phyloP scores from a whole-genome alignment of 768 basidiomycete species.

The Phlebiopsis gigantea region DNA sequence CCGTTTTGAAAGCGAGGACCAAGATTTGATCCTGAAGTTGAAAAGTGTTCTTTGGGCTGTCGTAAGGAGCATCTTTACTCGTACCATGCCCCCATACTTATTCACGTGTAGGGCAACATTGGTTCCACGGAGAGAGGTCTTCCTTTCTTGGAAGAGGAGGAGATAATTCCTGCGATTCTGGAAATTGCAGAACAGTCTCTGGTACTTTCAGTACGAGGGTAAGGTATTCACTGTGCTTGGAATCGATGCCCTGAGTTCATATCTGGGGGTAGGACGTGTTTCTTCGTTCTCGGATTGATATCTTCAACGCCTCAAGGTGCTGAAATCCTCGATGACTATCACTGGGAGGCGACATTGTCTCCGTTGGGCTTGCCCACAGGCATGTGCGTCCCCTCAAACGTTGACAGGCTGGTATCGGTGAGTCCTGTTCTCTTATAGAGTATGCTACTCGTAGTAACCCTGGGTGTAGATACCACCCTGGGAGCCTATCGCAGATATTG shows the following conservation, averaged over 20 bases:
- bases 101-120: conserved; percentile 74
- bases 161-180: conserved; percentile 84
- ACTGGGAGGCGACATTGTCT: conserved; percentile 89
- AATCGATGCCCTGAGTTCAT: neutral
- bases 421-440: conserved; percentile 20
- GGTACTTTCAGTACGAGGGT: conserved; percentile 93
- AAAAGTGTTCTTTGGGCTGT: conserved; percentile 98
- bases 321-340: conserved; percentile 87
- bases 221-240: conserved; percentile 20
- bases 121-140: conserved; percentile 87
- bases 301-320: conserved; percentile 90
- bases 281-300: conserved; percentile 90
- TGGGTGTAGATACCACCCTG: conserved; percentile 63
- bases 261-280: conserved; percentile 79
- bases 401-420: conserved; percentile 77
- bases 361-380: conserved; percentile 86
- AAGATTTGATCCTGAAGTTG: conserved; percentile 78
- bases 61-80: conserved; percentile 39
- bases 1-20: conserved; percentile 77
- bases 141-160: conserved; percentile 94
- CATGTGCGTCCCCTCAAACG: conserved; percentile 82
- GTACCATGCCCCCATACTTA: neutral
- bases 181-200: conserved; percentile 88
- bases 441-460: neutral
- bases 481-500: conserved; percentile 33